These are phyloP conservation scores for Eucalyptus globulus DNA, from an alignment of 345 rosid species.

Conservation along the genomic window DNA sequence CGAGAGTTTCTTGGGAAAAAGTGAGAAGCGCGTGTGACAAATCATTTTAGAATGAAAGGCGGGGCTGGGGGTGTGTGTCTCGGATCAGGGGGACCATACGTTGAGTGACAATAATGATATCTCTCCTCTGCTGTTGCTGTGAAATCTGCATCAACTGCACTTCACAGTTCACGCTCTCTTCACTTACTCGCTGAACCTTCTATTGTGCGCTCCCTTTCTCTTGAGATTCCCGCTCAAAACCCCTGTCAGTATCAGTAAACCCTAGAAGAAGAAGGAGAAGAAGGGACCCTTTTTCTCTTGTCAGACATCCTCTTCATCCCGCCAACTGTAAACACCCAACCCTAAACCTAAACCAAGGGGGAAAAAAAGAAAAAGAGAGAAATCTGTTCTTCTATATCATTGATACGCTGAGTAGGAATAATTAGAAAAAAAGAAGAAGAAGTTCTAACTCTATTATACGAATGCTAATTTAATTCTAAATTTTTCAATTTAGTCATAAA, in stretches of 20 bases:
- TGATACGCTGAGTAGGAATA: background rate
- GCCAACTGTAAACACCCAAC: background rate
- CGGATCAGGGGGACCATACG: background rate
- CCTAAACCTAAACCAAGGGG: background rate
- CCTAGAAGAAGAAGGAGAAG: background rate
- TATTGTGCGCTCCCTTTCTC: background rate
- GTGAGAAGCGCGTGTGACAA: background rate
- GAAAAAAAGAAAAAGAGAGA: background rate
- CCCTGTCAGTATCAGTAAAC: background rate
- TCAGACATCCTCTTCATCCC: background rate
- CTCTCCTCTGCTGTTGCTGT: background rate
- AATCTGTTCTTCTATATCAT: background rate
- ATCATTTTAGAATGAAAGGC: background rate
- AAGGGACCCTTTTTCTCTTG: background rate
- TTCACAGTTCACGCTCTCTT: background rate
- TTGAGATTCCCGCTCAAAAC: background rate
- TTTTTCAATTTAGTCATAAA: background rate
- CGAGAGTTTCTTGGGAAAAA: background rate
- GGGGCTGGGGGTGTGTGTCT: background rate
- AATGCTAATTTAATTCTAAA: background rate
- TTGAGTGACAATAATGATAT: background rate
- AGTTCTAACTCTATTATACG: background rate
- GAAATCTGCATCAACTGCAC: background rate
- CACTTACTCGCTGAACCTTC: background rate
- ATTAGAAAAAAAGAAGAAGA: background rate